Evolutionary conservation across 2,329 filamentous ascomycete genomes (phyloP), one percentile per base, ranked within the genome.

Genomic region (Zymoseptoria crescenta): DNA sequence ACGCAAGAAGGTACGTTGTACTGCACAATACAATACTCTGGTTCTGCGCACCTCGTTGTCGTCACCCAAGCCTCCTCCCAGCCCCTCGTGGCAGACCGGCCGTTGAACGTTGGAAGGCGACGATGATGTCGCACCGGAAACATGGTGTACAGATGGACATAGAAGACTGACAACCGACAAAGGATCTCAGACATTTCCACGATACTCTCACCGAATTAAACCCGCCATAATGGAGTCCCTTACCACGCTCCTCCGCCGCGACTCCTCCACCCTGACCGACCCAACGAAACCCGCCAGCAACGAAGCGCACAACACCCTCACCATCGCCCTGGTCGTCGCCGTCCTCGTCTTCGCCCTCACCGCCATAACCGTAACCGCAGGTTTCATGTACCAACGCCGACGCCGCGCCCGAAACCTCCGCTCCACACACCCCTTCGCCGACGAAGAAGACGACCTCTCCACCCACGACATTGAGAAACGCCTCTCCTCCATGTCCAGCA

Each of bases 21-120:
- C 67, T 75, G 93, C 68, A 85, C 82, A 61, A 8, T 13, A 8
- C 30, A 35, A 13, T 41, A 41, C 16, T 41, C 35, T 41, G 35
- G 35, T 41, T 41, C 35, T 16, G 35, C 35, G 16, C 10, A 41
- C 35, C 35, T 41, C 35, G 35, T 41, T 16, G 35, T 41, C 35
- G 35, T 41, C 35, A 41, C 10, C 10, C 10, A 41, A 9, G 10
- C 35, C 9, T 41, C 35, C 16, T 41, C 10, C 35, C 35, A 41
- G 35, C 35, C 35, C 53, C 79, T 91, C 59, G 79, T 87, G 56
- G 85, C 83, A 59, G 77, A 81, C 28, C 84, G 96, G 55, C 78
- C 93, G 65, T 75, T 41, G 35, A 5, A 41, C 0, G 10, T 41
- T 16, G 1, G 35, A 41, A 9, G 35, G 6, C 35, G 35, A 41